These are phyloP conservation scores for Nicotiana benthamiana DNA, from an alignment of 257 asterid species.

Conservation along the genomic window DNA sequence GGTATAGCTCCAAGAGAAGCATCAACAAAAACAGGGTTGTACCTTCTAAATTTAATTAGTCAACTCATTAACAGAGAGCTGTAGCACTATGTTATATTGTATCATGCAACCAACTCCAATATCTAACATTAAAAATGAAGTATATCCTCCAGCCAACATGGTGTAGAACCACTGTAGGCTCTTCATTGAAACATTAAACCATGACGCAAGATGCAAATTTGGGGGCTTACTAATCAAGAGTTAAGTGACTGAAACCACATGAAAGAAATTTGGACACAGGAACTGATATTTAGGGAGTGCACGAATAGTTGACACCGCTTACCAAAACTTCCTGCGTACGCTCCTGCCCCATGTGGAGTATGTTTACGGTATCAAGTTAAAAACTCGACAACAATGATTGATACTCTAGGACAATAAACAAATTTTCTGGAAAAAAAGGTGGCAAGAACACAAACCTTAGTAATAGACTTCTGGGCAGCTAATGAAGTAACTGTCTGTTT, in stretches of 20 bases:
- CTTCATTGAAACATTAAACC: neutral
- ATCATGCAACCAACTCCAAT: neutral
- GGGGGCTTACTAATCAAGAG: neutral
- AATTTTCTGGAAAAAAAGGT: neutral
- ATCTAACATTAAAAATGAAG: neutral
- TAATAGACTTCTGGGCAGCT: constrained; percentile 35
- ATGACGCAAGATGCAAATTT: neutral
- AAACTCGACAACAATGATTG: neutral
- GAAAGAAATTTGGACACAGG: neutral
- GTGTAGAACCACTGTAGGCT: neutral
- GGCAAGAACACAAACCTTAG: constrained; percentile 39
- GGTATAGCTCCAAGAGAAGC: neutral
- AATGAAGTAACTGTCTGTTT: constrained; percentile 38
- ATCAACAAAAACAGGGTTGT: neutral
- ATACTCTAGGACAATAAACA: neutral
- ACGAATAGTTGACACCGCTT: neutral
- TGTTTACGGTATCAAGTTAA: neutral
- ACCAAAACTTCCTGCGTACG: too few relatives aligned
- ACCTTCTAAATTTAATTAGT: neutral
- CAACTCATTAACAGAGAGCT: neutral
- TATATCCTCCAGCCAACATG: neutral
- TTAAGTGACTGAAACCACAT: neutral
- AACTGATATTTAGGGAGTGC: neutral
- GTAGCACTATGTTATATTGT: neutral
- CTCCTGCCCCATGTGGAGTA: too few relatives aligned